Evolutionary conservation across 495 filamentous ascomycete genomes (phyloP), one percentile per base, ranked within the genome.

Genomic region (Lasiosphaeria miniovina): DNA sequence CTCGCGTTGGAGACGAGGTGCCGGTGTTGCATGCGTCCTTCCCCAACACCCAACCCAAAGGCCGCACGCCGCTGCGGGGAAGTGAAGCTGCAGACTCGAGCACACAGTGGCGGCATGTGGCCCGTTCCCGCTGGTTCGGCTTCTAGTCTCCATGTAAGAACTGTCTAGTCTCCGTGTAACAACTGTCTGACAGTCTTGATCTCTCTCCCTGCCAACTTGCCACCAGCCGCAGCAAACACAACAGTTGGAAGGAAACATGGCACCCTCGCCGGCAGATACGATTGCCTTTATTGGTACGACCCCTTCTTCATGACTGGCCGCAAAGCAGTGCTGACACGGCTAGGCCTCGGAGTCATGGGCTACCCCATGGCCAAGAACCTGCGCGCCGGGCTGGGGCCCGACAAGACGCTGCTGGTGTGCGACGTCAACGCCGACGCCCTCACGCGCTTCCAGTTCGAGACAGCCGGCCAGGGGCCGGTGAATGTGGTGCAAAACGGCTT

Each of bases 321-420:
- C 9, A 0, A 43, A 14, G 31, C 35, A 11, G 35, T 2, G 52
- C 58, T 43, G 17, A 38, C 38, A 15, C 6, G 17, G 38, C 10
- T 49, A 67, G 68, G 70, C 24, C 59, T 71, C 34, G 68, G 70
- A 4, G 66, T 68, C 1, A 74, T 70, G 80, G 79, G 79, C 36
- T 81, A 73, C 61, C 75, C 78, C 15, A 82, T 82, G 80, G 80
- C 80, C 1, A 75, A 71, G 63, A 82, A 81, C 60, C 74, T 82
- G 0, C 74, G 77, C 43, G 58, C 63, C 3, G 79, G 79, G 38
- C 61, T 81, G 8, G 67, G 65, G 7, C 43, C 65, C 1, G 63
- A 68, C 12, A 75, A 78, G 57, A 70, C 63, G 5, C 68, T 82
- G 6, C 61, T 77, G 57, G 71, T 82, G 49, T 73, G 75, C 58